These are phyloP conservation scores for Pestalotiopsis sp. DNA, from an alignment of 2,329 filamentous ascomycete species.

Conservation along the genomic window DNA sequence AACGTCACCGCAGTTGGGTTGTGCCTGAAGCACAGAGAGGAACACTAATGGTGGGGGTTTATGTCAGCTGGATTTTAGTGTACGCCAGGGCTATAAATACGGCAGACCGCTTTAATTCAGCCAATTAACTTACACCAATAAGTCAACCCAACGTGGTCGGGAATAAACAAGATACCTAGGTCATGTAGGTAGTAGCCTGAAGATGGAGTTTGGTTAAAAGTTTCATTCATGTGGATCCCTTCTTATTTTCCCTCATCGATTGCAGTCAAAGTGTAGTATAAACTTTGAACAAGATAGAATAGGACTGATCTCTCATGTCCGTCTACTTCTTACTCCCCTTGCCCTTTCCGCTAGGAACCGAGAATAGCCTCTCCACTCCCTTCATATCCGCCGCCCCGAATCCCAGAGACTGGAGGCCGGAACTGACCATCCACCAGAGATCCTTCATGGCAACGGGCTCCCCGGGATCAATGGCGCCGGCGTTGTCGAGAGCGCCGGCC, in stretches of 20 bases:
- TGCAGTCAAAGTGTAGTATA: too few species aligned
- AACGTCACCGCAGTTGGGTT: background rate
- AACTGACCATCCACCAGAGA: conserved; percentile 4
- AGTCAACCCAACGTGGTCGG: background rate
- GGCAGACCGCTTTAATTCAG: background rate
- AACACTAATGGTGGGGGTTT: conserved; percentile 10
- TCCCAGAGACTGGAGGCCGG: background rate
- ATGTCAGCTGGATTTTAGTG: background rate
- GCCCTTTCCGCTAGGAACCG: background rate
- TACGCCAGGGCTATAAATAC: background rate
- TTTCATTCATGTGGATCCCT: too few species aligned
- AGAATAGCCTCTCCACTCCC: conserved; percentile 6
- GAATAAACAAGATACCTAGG: background rate
- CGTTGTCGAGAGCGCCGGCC: conserved; percentile 94
- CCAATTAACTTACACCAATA: background rate
- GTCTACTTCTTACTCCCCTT: background rate
- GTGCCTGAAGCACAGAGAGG: background rate
- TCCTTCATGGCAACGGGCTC: conserved; percentile 3
- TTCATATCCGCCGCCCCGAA: background rate
- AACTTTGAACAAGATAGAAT: too few species aligned
- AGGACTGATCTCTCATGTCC: background rate
- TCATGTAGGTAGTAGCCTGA: too few species aligned
- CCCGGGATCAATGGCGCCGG: conserved; percentile 67
- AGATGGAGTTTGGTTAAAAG: too few species aligned
- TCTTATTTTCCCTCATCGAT: too few species aligned